Conservation (phyloP, 2,329 filamentous ascomycete genomes). For the Akanthomyces muscarius region DNA sequence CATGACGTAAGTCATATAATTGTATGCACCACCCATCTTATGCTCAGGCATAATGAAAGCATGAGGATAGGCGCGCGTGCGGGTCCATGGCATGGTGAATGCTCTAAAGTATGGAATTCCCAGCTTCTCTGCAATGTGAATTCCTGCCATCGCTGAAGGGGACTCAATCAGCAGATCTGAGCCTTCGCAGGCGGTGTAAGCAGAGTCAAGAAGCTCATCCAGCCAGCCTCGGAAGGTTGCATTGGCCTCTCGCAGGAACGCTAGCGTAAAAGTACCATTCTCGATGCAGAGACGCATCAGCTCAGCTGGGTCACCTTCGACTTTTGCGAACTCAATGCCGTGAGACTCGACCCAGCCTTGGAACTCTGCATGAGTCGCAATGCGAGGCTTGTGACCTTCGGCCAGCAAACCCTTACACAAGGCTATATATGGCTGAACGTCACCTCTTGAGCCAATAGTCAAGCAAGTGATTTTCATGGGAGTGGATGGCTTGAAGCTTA, state of each 20-base stretch:
- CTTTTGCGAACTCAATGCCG: conserved; percentile 85
- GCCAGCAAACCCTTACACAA: conserved; percentile 85
- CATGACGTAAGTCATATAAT: conserved; percentile 91
- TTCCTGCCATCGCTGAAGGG: conserved; percentile 93
- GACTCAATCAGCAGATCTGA: conserved; percentile 91
- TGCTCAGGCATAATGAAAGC: conserved; percentile 90
- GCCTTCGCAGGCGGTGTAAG: conserved; percentile 79
- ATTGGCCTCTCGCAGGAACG: conserved; percentile 84
- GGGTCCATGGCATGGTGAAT: conserved; percentile 98
- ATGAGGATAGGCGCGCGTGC: conserved; percentile 91
- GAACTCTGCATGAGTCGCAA: conserved; percentile 91
- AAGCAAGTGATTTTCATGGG: conserved; percentile 84
- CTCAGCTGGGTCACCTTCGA: conserved; percentile 88
- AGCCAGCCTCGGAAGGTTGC: conserved; percentile 91
- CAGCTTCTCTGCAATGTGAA: conserved; percentile 93
- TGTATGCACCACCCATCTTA: conserved; percentile 94
- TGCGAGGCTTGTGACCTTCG: conserved; percentile 81
- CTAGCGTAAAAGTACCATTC: conserved; percentile 92
- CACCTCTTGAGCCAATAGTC: conserved; percentile 91
- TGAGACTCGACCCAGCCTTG: conserved; percentile 85
- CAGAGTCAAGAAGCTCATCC: conserved; percentile 76
- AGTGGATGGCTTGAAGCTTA: conserved; percentile 83
- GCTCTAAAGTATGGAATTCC: conserved; percentile 93
- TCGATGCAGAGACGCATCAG: conserved; percentile 96
- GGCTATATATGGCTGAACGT: conserved; percentile 97